These are phyloP conservation scores for Trametes cubensis DNA, from an alignment of 768 basidiomycete genomes.

Conservation along the genomic window DNA sequence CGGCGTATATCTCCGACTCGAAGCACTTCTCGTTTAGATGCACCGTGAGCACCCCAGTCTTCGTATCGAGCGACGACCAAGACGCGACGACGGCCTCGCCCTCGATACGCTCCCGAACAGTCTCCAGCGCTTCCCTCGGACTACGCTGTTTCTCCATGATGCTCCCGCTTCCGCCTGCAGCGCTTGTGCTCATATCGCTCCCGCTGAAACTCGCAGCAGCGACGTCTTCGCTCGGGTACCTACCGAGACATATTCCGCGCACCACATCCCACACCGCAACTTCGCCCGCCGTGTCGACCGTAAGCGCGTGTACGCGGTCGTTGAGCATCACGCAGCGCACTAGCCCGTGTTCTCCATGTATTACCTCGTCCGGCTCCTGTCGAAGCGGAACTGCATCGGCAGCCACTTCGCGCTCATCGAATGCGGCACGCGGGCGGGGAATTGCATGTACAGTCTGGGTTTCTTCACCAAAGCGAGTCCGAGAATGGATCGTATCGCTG, in stretches of 20 bases:
- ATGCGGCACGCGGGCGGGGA: conserved; percentile 49
- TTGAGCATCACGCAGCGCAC: conserved; percentile 83
- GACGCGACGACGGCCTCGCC: conserved; percentile 84
- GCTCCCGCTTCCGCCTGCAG: conserved; percentile 48
- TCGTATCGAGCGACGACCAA: conserved; percentile 91
- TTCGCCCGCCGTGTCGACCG: conserved; percentile 85
- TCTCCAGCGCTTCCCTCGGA: conserved; percentile 83
- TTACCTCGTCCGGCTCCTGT: conserved; percentile 64
- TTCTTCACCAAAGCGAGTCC: conserved; percentile 29
- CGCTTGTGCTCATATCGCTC: conserved; percentile 44
- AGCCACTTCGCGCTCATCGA: conserved; percentile 78
- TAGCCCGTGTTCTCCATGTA: conserved; percentile 78
- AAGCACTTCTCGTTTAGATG: conserved; percentile 89
- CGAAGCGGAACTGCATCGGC: conserved; percentile 67
- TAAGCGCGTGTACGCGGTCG: conserved; percentile 87
- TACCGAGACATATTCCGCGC: conserved; percentile 72
- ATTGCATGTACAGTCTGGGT: conserved; percentile 41
- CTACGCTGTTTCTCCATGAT: conserved; percentile 53
- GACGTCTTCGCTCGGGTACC: conserved; percentile 68
- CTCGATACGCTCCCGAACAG: conserved; percentile 89
- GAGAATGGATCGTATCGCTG: conserved; percentile 28
- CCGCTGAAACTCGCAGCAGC: conserved; percentile 54
- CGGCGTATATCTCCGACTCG: conserved; percentile 93
- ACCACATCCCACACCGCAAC: conserved; percentile 95
- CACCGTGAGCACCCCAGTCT: conserved; percentile 84